Conservation (phyloP, 441 rosid genomes). For the Iberis amara region DNA sequence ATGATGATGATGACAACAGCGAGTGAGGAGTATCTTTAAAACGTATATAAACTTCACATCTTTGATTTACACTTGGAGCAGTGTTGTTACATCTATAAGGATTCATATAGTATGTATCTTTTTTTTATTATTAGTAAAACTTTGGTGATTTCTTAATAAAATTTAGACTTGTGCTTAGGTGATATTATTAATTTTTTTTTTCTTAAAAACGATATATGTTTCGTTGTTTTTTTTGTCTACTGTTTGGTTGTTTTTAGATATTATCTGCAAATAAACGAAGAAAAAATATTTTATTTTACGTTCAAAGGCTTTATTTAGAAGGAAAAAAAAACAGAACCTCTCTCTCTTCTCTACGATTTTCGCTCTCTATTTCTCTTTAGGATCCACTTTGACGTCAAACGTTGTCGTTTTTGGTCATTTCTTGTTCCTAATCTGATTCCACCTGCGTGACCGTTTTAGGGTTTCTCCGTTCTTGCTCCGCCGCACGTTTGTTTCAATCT, state of each 20-base stretch:
- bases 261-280: too few species aligned
- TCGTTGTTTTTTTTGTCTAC: not conserved
- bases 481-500: conserved; percentile 15
- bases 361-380: not conserved
- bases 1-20: conserved; percentile 37
- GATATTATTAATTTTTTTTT: not conserved
- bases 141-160: too few species aligned
- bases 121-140: not conserved
- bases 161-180: too few species aligned
- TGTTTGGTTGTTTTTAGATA: too few species aligned
- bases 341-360: conserved; percentile 26
- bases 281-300: too few species aligned
- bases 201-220: not conserved
- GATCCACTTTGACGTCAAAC: conserved; percentile 22
- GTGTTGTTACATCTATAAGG: too few species aligned
- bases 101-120: conserved; percentile 14
- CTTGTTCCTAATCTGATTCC: conserved; percentile 5
- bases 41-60: too few species aligned
- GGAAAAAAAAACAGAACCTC: not conserved
- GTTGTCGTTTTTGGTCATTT: conserved; percentile 20
- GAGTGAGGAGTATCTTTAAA: conserved; percentile 30
- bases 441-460: conserved; percentile 20
- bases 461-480: conserved; percentile 26
- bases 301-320: too few species aligned
- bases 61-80: not conserved